phyloP scores from a whole-genome alignment of 23 red algal genomes.

The Chondrus crispus region DNA sequence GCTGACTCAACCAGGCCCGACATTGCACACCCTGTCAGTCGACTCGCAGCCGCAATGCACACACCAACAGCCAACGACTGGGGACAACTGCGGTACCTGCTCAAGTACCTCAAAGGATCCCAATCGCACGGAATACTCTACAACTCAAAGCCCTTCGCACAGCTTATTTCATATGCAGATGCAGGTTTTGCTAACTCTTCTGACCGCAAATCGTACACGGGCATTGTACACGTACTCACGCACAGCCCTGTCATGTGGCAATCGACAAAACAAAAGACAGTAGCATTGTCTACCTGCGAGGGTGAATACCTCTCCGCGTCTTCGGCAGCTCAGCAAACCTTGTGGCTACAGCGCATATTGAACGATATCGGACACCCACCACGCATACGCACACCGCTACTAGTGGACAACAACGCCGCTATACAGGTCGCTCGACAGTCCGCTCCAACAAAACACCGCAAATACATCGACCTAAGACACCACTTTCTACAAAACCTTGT shows the following conservation, averaged over 20 bases:
- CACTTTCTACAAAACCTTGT: not conserved
- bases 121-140: not conserved
- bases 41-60: not conserved
- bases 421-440: not conserved
- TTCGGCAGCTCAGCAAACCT: not conserved
- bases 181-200: not conserved
- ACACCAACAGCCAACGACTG: not conserved
- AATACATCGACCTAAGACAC: conserved; percentile 14
- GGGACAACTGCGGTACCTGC: not conserved
- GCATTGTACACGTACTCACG: not conserved
- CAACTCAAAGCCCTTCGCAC: not conserved
- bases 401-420: conserved; percentile 8
- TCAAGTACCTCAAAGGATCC: not conserved
- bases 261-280: not conserved
- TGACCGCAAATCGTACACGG: not conserved
- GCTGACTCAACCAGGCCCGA: conserved; percentile 9
- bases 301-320: not conserved
- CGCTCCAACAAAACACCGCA: not conserved
- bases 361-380: not conserved
- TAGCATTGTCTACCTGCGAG: conserved; percentile 4
- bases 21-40: not conserved
- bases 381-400: not conserved
- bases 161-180: not conserved
- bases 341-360: not conserved
- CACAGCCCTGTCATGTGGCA: conserved; percentile 8